These are phyloP conservation scores for Micractinium conductrix DNA, from an alignment of 139 green algal genomes.

Conservation along the genomic window DNA sequence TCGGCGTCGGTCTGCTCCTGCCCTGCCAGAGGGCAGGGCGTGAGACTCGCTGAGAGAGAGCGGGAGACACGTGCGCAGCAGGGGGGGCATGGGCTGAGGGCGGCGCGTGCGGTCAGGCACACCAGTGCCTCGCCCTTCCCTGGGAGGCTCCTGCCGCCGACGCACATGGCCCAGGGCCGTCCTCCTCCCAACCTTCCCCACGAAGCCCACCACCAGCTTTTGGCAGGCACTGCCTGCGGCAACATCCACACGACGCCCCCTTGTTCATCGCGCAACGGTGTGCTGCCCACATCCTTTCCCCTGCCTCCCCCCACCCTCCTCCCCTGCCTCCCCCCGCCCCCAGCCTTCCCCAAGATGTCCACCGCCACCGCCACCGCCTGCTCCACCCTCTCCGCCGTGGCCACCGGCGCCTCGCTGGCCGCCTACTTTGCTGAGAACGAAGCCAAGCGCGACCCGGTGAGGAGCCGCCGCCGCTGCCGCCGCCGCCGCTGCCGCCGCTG, in stretches of 20 bases:
- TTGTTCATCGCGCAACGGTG: neutral
- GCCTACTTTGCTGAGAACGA: constrained; percentile 29
- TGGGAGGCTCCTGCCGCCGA: too few species aligned
- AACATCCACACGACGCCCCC: neutral
- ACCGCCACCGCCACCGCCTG: constrained; percentile 4
- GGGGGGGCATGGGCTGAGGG: too few species aligned
- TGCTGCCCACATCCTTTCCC: neutral
- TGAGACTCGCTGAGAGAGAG: too few species aligned
- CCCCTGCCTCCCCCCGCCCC: neutral
- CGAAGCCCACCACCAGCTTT: neutral
- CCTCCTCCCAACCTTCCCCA: too few species aligned
- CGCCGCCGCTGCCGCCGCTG: too few species aligned
- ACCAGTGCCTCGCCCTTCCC: too few species aligned
- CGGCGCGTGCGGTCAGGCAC: too few species aligned
- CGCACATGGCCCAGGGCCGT: too few species aligned
- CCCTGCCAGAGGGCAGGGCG: too few species aligned
- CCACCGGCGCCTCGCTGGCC: constrained; percentile 21
- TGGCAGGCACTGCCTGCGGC: neutral
- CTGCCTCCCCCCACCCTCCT: neutral
- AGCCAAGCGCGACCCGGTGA: constrained; percentile 22
- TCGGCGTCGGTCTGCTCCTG: too few species aligned
- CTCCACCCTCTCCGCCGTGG: constrained; percentile 11
- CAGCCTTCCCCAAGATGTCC: constrained; percentile 9
- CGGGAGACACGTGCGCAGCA: too few species aligned
- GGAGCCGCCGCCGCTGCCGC: too few species aligned